phyloP scores from a whole-genome alignment of 345 rosid species.

The Dipteronia dyeriana region DNA sequence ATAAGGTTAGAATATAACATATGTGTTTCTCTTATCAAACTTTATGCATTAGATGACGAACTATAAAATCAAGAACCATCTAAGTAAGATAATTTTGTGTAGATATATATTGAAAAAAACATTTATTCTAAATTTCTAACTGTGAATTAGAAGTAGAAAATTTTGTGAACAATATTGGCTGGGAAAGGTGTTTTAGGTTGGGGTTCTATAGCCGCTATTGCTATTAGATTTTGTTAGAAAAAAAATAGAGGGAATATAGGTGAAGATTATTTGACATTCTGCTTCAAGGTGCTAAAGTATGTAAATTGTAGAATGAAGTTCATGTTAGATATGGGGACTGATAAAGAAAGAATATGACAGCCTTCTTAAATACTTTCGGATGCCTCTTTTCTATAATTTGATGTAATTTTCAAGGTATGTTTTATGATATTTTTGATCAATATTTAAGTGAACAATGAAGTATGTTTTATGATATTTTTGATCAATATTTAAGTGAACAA shows the following conservation, averaged over 20 bases:
- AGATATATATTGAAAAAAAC: neutral
- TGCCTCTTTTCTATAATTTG: neutral
- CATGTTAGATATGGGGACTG: too few relatives aligned
- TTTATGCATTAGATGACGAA: neutral
- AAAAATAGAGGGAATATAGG: neutral
- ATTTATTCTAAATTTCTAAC: neutral
- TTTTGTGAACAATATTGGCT: neutral
- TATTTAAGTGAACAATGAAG: neutral
- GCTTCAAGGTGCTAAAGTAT: neutral
- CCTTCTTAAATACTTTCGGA: neutral
- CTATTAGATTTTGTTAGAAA: neutral
- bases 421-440: neutral
- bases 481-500: neutral
- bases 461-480: too few relatives aligned
- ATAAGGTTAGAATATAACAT: slow-evolving; percentile 26
- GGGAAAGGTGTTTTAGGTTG: neutral
- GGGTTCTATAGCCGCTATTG: neutral
- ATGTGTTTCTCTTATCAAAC: neutral
- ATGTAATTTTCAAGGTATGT: neutral
- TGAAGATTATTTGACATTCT: neutral
- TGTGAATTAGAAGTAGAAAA: too few relatives aligned
- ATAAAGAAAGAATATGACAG: neutral
- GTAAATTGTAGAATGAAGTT: neutral
- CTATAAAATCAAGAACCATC: neutral
- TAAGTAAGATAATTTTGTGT: neutral